phyloP scores from a whole-genome alignment of 2,329 filamentous ascomycete genomes.

The Acephala macrosclerotiorum region DNA sequence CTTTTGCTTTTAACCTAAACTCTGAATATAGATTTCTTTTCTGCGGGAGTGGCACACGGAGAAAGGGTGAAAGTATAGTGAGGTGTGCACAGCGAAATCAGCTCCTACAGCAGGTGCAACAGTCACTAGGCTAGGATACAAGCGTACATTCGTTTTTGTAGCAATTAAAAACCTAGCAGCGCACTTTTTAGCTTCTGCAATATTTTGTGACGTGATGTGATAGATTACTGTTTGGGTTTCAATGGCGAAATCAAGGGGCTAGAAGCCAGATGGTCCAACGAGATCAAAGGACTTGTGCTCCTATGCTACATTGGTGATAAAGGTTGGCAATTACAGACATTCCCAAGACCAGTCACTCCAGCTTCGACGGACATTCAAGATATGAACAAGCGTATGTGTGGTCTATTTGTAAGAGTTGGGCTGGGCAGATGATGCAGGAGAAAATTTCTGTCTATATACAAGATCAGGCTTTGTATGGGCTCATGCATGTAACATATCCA shows the following conservation, averaged over 20 bases:
- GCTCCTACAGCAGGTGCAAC: not conserved
- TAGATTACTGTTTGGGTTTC: no score
- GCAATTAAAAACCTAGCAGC: constrained; percentile 1
- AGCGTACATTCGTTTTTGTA: constrained; percentile 4
- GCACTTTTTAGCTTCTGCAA: not conserved
- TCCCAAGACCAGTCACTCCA: not conserved
- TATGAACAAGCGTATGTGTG: not conserved
- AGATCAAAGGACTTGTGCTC: no score
- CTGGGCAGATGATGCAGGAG: not conserved
- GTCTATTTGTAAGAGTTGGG: not conserved
- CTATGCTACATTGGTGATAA: no score
- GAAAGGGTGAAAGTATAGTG: not conserved
- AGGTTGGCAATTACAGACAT: no score
- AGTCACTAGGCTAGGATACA: not conserved
- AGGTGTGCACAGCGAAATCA: not conserved
- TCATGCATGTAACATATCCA: not conserved
- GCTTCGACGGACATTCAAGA: not conserved
- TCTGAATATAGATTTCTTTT: constrained; percentile 8
- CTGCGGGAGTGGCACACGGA: not conserved
- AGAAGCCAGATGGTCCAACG: no score
- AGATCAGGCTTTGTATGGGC: not conserved
- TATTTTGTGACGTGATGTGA: no score
- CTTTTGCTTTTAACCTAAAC: not conserved
- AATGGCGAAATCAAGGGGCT: no score
- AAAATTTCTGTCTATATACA: not conserved